Base-by-base conservation (phyloP, 2,329 filamentous ascomycete species). In the Cordyceps cicadae region DNA sequence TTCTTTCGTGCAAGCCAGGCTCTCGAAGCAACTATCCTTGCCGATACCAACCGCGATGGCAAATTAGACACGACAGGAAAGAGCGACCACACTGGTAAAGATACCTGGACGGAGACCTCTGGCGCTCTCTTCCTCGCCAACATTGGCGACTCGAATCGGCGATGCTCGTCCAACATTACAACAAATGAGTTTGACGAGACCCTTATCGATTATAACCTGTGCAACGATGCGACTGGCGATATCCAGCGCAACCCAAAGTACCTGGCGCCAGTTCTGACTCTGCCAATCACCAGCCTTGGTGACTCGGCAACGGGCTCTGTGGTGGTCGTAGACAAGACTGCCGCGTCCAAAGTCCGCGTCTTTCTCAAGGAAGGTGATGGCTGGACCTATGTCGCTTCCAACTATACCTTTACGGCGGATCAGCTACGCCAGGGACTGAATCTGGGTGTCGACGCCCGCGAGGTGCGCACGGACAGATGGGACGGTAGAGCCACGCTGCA, bases 171-270 rank as follows among this genome's bases (percentile, higher is more conserved):
- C 39, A 43, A 50, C 6, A 60, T 54, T 15, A 29, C 32, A 24
- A 4, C 24, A 2, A 3, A 24, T 4, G 24, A 24, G 24, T 24
- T 3, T 24, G 24, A 24, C 24, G 4, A 8, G 34, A 29, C 29
- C 29, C 29, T 29, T 29, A 4, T 24, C 24, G 24, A 24, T 24
- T 24, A 24, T 24, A 24, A 24, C 24, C 24, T 24, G 24, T 75
- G 72, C 54, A 66, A 75, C 61, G 73, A 76, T 26, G 74, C 73
- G 1, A 68, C 67, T 0, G 72, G 68, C 19, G 50, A 75, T n/a
- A 32, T 70, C 0, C 71, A 70, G 34, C 64, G 68, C 3, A 65
- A 70, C 1, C 64, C 72, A 1, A 62, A 68, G 39, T 70, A 67
- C 9, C 56, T 74, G 12, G 72, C 72, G 5, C 70, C 71, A 0